phyloP scores from a whole-genome alignment of 2,329 filamentous ascomycete species.

The Aspergillus japonicus region DNA sequence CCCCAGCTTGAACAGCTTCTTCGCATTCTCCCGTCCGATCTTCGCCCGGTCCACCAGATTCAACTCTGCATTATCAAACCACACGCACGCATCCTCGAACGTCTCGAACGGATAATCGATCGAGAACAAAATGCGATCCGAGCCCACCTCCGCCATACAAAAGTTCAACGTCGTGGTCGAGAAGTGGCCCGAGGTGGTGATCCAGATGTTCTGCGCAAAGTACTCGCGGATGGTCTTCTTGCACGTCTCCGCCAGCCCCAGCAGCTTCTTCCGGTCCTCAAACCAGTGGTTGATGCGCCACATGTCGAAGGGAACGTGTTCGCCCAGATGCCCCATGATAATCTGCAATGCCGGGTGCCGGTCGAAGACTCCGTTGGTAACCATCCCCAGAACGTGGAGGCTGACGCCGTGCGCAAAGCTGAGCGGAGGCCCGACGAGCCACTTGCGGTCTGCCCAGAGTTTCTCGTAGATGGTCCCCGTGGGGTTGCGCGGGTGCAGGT shows the following conservation, averaged over 20 bases:
- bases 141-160: slow-evolving; percentile 40
- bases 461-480: slow-evolving; percentile 58
- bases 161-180: slow-evolving; percentile 41
- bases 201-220: slow-evolving; percentile 44
- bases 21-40: slow-evolving; percentile 50
- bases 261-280: slow-evolving; percentile 39
- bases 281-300: slow-evolving; percentile 49
- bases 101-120: slow-evolving; percentile 45
- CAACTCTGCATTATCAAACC: slow-evolving; percentile 45
- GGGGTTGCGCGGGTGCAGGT: slow-evolving; percentile 62
- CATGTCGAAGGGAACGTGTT: slow-evolving; percentile 53
- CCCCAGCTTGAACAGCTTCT: slow-evolving; percentile 42
- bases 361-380: slow-evolving; percentile 53
- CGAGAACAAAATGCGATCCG: slow-evolving; percentile 43
- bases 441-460: slow-evolving; percentile 59
- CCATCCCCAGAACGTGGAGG: slow-evolving; percentile 56
- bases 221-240: slow-evolving; percentile 48
- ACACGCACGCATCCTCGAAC: slow-evolving; percentile 43
- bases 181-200: slow-evolving; percentile 44
- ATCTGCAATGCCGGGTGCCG: slow-evolving; percentile 48
- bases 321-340: slow-evolving; percentile 50
- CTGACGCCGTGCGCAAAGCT: slow-evolving; percentile 60
- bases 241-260: slow-evolving; percentile 39
- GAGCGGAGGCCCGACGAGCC: slow-evolving; percentile 60
- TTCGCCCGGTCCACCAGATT: slow-evolving; percentile 38